Conservation (phyloP, 2,329 filamentous ascomycete genomes). For the Xylariales sp. region DNA sequence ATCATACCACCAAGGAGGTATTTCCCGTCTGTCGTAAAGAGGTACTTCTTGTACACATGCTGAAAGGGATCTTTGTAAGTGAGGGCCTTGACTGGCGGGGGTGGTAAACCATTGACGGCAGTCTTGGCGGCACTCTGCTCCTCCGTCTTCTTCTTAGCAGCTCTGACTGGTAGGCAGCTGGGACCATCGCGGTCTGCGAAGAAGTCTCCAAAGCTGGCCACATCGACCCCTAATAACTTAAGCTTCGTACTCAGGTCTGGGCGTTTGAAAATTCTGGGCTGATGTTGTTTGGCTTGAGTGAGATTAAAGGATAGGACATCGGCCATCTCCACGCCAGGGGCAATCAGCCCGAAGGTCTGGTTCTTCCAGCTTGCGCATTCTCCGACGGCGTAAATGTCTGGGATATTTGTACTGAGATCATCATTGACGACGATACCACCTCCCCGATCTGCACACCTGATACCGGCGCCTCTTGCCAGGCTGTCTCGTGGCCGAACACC, state of each 20-base stretch:
- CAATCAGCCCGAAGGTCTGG: conserved; percentile 84
- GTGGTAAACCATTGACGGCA: conserved; percentile 49
- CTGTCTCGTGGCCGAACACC: conserved; percentile 79
- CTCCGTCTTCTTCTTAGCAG: conserved; percentile 34
- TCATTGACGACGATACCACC: conserved; percentile 71
- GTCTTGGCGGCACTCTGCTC: conserved; percentile 35
- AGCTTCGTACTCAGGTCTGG: conserved; percentile 89
- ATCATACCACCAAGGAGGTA: conserved; percentile 94
- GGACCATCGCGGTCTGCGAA: conserved; percentile 85
- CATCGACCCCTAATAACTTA: conserved; percentile 84
- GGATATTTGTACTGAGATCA: conserved; percentile 63
- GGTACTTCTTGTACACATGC: conserved; percentile 88
- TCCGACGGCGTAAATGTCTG: conserved; percentile 79
- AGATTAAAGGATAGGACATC: conserved; percentile 89
- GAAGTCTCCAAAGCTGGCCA: conserved; percentile 90
- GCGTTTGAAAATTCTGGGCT: conserved; percentile 66
- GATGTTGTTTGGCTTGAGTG: conserved; percentile 71
- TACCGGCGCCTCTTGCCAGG: conserved; percentile 63
- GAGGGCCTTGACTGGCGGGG: conserved; percentile 69
- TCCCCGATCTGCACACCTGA: conserved; percentile 66
- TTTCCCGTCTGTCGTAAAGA: conserved; percentile 86
- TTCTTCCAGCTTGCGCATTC: conserved; percentile 88
- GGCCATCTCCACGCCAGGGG: conserved; percentile 87
- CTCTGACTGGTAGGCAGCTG: conserved; percentile 62
- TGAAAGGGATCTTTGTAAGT: conserved; percentile 87